phyloP scores from a whole-genome alignment of 805 yeast species.

The Cyberlindnera meyerae region DNA sequence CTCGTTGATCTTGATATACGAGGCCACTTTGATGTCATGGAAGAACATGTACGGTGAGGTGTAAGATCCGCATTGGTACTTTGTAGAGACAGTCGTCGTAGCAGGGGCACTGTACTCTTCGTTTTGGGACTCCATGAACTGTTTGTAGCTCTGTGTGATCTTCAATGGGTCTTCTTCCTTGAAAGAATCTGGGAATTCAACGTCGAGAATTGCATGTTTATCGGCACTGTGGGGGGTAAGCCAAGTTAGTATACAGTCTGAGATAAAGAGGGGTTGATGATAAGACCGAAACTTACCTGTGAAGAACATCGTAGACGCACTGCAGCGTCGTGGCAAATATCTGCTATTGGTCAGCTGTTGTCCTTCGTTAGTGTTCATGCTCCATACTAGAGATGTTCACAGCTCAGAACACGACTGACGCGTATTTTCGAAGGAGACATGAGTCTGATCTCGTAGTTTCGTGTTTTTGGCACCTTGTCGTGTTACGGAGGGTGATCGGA shows the following conservation, averaged over 20 bases:
- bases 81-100: slow-evolving; percentile 39
- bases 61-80: slow-evolving; percentile 38
- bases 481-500: too few species aligned
- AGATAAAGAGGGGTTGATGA: too few species aligned
- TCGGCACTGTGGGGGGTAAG: slow-evolving; percentile 13
- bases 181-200: slow-evolving; percentile 17
- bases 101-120: slow-evolving; percentile 3
- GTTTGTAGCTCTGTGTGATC: slow-evolving; percentile 13
- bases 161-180: slow-evolving; percentile 16
- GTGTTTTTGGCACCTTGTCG: too few species aligned
- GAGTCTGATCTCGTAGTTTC: too few species aligned
- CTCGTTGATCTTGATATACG: slow-evolving; percentile 42
- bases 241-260: slow-evolving; percentile 10
- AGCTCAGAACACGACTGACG: too few species aligned
- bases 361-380: too few species aligned
- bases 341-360: slow-evolving; percentile 6
- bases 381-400: too few species aligned
- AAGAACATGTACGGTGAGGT: slow-evolving; percentile 45
- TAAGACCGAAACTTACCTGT: slow-evolving; percentile 10
- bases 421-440: too few species aligned
- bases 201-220: slow-evolving; percentile 11
- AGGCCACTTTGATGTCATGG: slow-evolving; percentile 62
- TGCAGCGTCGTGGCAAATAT: slow-evolving; percentile 9
- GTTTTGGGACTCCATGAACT: slow-evolving; percentile 2
- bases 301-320: slow-evolving; percentile 3